Evolutionary conservation across 2,329 filamentous ascomycete genomes (phyloP).

Genomic region (Cladosporium austrohemisphaericum): DNA sequence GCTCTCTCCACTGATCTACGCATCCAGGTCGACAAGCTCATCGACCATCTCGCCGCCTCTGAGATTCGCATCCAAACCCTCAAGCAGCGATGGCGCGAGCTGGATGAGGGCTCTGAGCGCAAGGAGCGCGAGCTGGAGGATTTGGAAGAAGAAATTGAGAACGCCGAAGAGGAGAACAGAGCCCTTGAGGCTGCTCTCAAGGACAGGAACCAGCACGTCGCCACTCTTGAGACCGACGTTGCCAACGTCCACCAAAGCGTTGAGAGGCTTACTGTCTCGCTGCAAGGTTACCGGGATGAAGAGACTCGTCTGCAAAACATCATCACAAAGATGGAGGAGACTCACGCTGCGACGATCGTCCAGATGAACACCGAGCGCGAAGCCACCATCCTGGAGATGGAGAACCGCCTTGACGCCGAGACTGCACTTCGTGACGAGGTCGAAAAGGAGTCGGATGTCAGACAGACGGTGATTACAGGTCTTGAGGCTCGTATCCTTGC

Average conservation of each 20-base stretch:
- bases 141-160: constrained; percentile 35
- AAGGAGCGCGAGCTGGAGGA: constrained; percentile 37
- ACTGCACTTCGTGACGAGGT: constrained; percentile 36
- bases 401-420: constrained; percentile 37
- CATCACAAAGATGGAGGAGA: constrained; percentile 38
- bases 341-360: constrained; percentile 35
- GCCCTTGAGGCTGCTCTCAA: constrained; percentile 26
- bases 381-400: constrained; percentile 34
- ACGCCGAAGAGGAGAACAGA: constrained; percentile 32
- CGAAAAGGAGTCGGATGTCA: constrained; percentile 38
- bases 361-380: constrained; percentile 40
- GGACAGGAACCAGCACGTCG: constrained; percentile 22
- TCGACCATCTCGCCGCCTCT: constrained; percentile 35
- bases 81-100: constrained; percentile 34
- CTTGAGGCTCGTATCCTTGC: constrained; percentile 37
- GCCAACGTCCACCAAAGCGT: constrained; percentile 35
- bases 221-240: constrained; percentile 26
- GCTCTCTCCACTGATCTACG: constrained; percentile 32
- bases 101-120: constrained; percentile 37
- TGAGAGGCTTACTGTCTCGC: constrained; percentile 35
- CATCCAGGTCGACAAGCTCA: constrained; percentile 34
- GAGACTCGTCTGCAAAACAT: constrained; percentile 36
- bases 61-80: constrained; percentile 37
- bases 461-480: constrained; percentile 37
- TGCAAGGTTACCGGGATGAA: constrained; percentile 40